A percentile compares a stretch with the other conserved stretches of the same genome.
Conservation (phyloP, 805 yeast species). For the Jamesozyma piceae region DNA sequence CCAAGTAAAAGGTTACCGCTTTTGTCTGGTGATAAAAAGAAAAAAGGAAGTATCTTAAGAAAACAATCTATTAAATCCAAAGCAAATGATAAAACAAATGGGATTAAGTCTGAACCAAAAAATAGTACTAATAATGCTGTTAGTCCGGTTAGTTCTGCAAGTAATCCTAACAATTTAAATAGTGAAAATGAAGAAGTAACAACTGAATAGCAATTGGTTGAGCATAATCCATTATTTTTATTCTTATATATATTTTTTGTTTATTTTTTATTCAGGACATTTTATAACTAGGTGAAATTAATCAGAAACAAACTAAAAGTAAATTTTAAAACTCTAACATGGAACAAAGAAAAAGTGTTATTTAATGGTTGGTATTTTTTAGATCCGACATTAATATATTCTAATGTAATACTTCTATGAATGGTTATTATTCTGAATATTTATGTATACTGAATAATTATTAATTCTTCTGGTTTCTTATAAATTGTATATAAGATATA, state of each 20-base stretch:
- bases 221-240: not conserved
- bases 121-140: not conserved
- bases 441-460: no score
- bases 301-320: no score
- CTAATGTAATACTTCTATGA: no score
- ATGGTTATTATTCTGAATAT: no score
- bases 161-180: not conserved
- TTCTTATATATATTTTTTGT: not conserved
- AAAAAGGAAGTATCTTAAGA: not conserved
- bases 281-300: no score
- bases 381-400: no score
- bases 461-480: no score
- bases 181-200: not conserved
- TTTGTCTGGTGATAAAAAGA: not conserved
- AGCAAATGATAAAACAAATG: not conserved
- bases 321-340: no score
- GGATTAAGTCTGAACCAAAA: not conserved
- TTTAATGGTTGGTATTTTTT: no score
- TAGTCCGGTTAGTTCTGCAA: not conserved
- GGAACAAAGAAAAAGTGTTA: no score
- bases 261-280: no score
- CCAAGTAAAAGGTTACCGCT: slow-evolving; percentile 2
- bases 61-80: not conserved
- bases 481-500: no score
- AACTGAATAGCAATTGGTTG: not conserved